Evolutionary conservation across 805 yeast genomes (phyloP).

Genomic region (Metschnikowia rubicola): DNA sequence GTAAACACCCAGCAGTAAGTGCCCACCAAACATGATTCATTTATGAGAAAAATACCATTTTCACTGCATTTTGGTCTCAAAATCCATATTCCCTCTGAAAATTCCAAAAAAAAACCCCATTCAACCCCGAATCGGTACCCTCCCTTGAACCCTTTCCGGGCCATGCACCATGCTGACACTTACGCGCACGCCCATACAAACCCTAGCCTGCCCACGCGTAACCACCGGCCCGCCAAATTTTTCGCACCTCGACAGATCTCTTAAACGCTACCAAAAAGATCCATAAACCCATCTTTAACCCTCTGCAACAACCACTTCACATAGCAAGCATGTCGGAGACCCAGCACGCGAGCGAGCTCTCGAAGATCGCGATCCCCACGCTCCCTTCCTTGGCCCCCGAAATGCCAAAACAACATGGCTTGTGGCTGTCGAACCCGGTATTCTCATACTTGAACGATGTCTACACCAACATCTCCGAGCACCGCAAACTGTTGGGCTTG

Average conservation of each 20-base stretch:
- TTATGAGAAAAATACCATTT: no score
- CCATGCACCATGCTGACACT: neutral
- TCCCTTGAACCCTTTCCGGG: no score
- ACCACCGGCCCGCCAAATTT: neutral
- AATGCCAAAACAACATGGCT: conserved; percentile 51
- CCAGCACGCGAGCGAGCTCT: conserved; percentile 45
- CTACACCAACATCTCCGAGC: conserved; percentile 66
- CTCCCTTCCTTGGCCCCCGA: conserved; percentile 55
- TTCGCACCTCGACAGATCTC: conserved; percentile 2
- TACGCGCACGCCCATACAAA: conserved; percentile 4
- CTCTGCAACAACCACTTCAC: neutral
- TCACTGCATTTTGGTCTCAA: no score
- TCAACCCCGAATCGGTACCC: no score
- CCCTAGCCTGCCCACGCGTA: conserved; percentile 2
- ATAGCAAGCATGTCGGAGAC: conserved; percentile 13
- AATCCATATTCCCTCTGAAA: no score
- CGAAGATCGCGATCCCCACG: conserved; percentile 54
- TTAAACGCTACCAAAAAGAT: neutral
- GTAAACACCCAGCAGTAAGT: no score
- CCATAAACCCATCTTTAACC: no score
- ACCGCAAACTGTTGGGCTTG: conserved; percentile 78
- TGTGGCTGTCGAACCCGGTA: conserved; percentile 82
- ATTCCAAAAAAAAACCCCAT: no score
- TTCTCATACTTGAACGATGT: conserved; percentile 76
- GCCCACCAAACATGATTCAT: no score